Evolutionary conservation across 192 early-diverging fungal genomes (phyloP), one percentile per base, ranked within the genome.

Genomic region (Coemansia sp.): DNA sequence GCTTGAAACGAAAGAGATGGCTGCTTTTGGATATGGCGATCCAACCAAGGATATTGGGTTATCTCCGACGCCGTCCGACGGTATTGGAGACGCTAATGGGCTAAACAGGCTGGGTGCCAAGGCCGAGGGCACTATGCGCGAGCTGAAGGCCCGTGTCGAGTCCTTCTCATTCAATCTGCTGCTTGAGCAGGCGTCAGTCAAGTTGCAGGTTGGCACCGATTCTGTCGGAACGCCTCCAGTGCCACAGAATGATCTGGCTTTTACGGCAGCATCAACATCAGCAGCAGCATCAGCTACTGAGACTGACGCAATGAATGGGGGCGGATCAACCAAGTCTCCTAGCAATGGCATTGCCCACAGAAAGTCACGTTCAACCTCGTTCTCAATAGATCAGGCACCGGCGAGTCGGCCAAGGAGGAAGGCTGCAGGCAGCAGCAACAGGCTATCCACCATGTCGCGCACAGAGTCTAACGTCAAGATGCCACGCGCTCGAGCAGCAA

Each of bases 71-170:
- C 78, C 79, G 5, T 82, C 79, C 5, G 75, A 82, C 48, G 44
- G 43, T 5, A 69, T 53, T 52, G 38, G 44, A 4, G 75, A 77
- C 39, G 49, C 34, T 6, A 64, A 57, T 52, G 36, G 51, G 0
- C 30, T 36, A 2, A 35, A 39, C 33, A 44, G 61, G 45, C 44
- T 65, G 0, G 77, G 81, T 4, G 81, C 81, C 38, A 84, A 84
- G 60, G 76, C 77, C 3, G 81, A 84, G 16, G 81, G 81, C 7
- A 76, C 62, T 30, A 53, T 79, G 62, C 60, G 81, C 9, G 77
- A 84, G 71, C 65, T 79, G 45, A 84, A 84, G 61, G 81, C 77
- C 4, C 76, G 81, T 5, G 77, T 84, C 21, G 71, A 75, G 51
- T 84, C 81, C 26, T 78, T 79, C 21, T 78, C 76, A 16, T 84